Evolutionary conservation across 306 rosid genomes (phyloP).

Genomic region (Inga leiocalycina): DNA sequence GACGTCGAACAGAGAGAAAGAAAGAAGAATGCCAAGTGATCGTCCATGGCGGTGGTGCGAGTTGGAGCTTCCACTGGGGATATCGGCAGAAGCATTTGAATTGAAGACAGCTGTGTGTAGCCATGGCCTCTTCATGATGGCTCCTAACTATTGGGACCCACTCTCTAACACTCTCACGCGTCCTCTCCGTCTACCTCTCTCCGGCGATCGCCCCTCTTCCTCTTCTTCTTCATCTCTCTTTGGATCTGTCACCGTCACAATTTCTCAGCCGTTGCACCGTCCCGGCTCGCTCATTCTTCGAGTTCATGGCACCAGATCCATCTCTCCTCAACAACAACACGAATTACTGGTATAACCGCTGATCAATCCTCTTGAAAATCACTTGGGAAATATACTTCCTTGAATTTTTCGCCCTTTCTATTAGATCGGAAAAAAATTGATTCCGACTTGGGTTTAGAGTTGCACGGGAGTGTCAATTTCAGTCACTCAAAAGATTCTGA

Average conservation of each 20-base stretch:
- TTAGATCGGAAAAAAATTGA: background rate
- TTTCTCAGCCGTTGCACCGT: conserved; percentile 30
- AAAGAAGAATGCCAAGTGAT: background rate
- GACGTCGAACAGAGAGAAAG: background rate
- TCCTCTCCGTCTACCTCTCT: conserved; percentile 34
- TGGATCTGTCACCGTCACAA: conserved; percentile 33
- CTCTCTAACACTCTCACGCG: conserved; percentile 51
- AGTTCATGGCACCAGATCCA: background rate
- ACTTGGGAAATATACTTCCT: background rate
- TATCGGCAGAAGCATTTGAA: conserved; percentile 27
- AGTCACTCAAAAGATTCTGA: too few species aligned
- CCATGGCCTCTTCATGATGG: conserved; percentile 63
- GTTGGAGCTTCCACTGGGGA: conserved; percentile 39
- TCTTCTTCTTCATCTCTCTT: background rate
- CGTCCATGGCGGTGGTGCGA: background rate
- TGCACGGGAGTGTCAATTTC: background rate
- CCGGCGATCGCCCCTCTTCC: background rate
- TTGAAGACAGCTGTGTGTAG: conserved; percentile 54
- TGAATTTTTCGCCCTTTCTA: background rate
- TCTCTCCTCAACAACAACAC: conserved; percentile 28
- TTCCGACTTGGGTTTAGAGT: background rate
- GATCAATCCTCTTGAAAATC: background rate
- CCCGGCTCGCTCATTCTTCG: background rate
- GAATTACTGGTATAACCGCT: conserved; percentile 10
- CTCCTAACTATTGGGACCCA: conserved; percentile 58